These are phyloP conservation scores for Phytophthora podocarpi DNA, from an alignment of 352 stramenopile species.

Conservation along the genomic window DNA sequence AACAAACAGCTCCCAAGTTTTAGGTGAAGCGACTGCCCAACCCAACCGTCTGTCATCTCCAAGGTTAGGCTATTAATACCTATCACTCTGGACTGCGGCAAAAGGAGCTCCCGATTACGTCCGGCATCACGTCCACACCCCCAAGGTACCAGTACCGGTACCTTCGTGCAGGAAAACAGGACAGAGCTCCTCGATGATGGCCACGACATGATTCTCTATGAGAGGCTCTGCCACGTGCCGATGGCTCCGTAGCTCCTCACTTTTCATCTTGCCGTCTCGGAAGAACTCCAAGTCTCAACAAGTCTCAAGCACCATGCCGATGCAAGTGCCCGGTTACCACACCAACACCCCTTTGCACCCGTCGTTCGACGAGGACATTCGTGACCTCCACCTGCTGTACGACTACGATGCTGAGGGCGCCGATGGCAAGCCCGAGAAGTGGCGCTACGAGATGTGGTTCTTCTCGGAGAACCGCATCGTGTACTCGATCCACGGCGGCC, in stretches of 20 bases:
- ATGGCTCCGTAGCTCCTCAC: constrained; percentile 15
- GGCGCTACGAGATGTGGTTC: constrained; percentile 71
- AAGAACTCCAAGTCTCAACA: constrained; percentile 24
- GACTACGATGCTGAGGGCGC: constrained; percentile 52
- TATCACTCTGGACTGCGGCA: too few relatives aligned
- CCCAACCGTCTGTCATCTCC: constrained; percentile 1
- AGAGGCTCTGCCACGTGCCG: constrained; percentile 31
- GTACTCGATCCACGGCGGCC: constrained; percentile 62
- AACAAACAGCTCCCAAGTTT: too few relatives aligned
- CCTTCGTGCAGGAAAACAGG: constrained; percentile 17
- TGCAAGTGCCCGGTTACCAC: constrained; percentile 55
- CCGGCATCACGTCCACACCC: constrained; percentile 20
- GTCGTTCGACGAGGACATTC: constrained; percentile 63
- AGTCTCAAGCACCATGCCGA: constrained; percentile 35
- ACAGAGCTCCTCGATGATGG: too few relatives aligned
- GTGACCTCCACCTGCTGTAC: constrained; percentile 57
- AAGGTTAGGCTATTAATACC: constrained; percentile 1
- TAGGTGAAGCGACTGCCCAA: constrained; percentile 16
- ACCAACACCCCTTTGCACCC: constrained; percentile 58
- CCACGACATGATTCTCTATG: too few relatives aligned
- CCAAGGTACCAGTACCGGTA: too few relatives aligned
- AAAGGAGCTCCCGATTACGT: constrained; percentile 22
- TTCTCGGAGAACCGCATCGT: constrained; percentile 61
- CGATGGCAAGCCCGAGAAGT: constrained; percentile 55
- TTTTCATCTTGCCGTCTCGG: constrained; percentile 35